Percentiles rank a stretch among this genome's conserved stretches.
These are phyloP conservation scores for Cardiospermum halicacabum DNA, from an alignment of 345 rosid genomes.

Conservation along the genomic window DNA sequence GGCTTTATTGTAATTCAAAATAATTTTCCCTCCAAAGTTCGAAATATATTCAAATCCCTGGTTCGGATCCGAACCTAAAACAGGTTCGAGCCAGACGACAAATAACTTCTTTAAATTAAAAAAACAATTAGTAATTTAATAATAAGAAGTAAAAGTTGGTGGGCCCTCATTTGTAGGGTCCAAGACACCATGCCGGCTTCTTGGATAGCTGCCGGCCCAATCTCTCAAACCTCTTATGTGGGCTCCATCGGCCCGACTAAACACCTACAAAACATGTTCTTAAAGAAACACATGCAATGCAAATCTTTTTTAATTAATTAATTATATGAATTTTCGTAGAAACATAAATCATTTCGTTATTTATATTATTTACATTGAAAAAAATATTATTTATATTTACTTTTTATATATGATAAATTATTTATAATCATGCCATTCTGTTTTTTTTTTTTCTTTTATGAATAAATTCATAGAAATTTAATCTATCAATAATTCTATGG, in stretches of 20 bases:
- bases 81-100: constrained; percentile 21
- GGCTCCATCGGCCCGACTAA: constrained; percentile 26
- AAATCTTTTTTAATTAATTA: too few relatives aligned
- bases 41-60: constrained; percentile 34
- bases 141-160: constrained; percentile 10
- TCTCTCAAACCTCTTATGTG: constrained; percentile 19
- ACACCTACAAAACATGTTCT: neutral
- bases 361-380: too few relatives aligned
- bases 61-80: constrained; percentile 49
- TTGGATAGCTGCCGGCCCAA: constrained; percentile 32
- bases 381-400: too few relatives aligned
- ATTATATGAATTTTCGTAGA: too few relatives aligned
- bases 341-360: too few relatives aligned
- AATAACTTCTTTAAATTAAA: too few relatives aligned
- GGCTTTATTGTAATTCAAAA: constrained; percentile 3
- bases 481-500: too few relatives aligned
- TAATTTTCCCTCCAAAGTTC: constrained; percentile 37
- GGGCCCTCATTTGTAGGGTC: too few relatives aligned
- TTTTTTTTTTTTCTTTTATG: too few relatives aligned
- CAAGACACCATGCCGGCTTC: constrained; percentile 24
- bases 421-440: too few relatives aligned
- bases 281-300: neutral
- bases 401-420: too few relatives aligned
- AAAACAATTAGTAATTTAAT: neutral
- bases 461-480: too few relatives aligned